Percentiles rank a stretch among this genome's conserved stretches.
Conservation (phyloP, 1,284 basidiomycete species). For the Amylostereum chailletii region DNA sequence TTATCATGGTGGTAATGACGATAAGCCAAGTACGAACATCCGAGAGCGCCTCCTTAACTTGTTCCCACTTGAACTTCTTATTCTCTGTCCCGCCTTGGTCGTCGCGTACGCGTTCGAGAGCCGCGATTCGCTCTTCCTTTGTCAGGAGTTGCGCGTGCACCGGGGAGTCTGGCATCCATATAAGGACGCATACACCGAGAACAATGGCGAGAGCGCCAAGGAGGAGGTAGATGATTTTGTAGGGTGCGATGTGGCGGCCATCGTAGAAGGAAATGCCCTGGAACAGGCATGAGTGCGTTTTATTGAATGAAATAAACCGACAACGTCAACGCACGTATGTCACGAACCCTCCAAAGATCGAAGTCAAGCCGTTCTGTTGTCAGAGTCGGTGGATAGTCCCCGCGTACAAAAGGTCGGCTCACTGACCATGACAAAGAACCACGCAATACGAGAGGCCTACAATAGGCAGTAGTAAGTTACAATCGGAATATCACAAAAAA, state of each 20-base stretch:
- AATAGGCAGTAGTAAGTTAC: conserved; percentile 1
- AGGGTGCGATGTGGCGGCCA: conserved; percentile 38
- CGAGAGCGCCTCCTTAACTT: conserved; percentile 46
- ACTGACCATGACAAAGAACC: conserved; percentile 61
- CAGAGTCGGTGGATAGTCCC: not conserved
- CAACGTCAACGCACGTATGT: conserved; percentile 38
- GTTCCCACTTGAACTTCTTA: conserved; percentile 50
- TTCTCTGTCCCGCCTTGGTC: conserved; percentile 60
- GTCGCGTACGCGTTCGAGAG: conserved; percentile 57
- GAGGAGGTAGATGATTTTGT: conserved; percentile 56
- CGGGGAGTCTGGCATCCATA: conserved; percentile 62
- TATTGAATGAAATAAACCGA: not conserved
- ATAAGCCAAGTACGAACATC: conserved; percentile 63
- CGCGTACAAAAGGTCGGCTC: not conserved
- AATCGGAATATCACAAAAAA: not conserved
- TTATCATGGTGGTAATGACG: conserved; percentile 46
- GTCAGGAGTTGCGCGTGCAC: conserved; percentile 50
- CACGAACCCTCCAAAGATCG: conserved; percentile 58
- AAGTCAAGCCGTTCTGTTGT: conserved; percentile 47
- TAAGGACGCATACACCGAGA: conserved; percentile 45
- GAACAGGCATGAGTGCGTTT: not conserved
- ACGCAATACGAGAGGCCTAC: conserved; percentile 49
- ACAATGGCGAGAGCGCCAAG: conserved; percentile 54
- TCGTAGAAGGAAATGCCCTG: conserved; percentile 52
- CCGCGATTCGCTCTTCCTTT: conserved; percentile 52